Conservation (phyloP, 306 rosid species). For the Rosa chinensis region DNA sequence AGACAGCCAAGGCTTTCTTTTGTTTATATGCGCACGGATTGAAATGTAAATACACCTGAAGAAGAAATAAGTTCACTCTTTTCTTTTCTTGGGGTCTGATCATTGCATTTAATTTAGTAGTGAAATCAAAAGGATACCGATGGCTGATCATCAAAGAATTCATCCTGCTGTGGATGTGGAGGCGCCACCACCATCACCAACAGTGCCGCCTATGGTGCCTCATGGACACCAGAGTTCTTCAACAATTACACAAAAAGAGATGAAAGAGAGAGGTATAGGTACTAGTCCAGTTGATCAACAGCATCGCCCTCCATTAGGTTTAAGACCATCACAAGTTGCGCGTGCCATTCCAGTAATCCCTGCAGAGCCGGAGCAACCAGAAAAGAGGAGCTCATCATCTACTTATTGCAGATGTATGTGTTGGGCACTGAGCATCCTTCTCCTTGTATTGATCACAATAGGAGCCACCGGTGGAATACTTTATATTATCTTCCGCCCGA, state of each 20-base stretch:
- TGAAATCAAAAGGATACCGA: neutral
- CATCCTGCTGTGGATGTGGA: conserved; percentile 55
- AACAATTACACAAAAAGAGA: neutral
- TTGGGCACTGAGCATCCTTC: conserved; percentile 52
- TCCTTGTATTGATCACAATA: conserved; percentile 46
- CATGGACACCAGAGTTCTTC: neutral
- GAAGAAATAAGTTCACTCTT: neutral
- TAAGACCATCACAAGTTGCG: neutral
- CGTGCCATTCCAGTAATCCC: conserved; percentile 28
- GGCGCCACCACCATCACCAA: conserved; percentile 44
- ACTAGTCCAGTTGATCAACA: conserved; percentile 27
- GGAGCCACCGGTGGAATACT: conserved; percentile 60
- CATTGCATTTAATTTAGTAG: neutral
- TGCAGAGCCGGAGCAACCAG: conserved; percentile 28
- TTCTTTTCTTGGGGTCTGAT: neutral
- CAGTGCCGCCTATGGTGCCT: conserved; percentile 27
- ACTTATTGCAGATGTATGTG: conserved; percentile 64
- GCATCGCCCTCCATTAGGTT: conserved; percentile 22
- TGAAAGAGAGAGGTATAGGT: conserved; percentile 31
- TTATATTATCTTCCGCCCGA: conserved; percentile 74
- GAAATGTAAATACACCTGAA: neutral
- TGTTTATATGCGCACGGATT: neutral
- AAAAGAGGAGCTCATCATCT: conserved; percentile 26
- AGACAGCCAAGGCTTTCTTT: neutral
- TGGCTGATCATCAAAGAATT: conserved; percentile 72